Conservation (phyloP, 768 basidiomycete species). For the Pleurotus tuoliensis region DNA sequence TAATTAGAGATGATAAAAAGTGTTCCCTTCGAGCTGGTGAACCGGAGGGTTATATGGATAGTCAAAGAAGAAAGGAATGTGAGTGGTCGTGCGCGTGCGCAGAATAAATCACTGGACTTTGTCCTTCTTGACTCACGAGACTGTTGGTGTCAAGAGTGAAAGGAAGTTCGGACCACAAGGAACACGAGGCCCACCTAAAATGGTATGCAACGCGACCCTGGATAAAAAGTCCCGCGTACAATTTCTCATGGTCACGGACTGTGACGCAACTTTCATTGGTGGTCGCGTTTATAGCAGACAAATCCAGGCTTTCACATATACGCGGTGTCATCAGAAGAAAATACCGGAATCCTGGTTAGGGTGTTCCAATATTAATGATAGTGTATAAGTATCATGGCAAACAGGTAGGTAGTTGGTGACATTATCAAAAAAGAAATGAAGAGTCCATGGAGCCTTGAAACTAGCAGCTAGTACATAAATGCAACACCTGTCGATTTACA, state of each 20-base stretch:
- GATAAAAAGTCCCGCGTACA: not conserved
- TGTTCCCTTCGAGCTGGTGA: not conserved
- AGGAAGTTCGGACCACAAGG: constrained; percentile 1
- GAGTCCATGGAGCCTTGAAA: not conserved
- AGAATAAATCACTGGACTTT: not conserved
- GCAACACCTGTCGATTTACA: constrained; percentile 26
- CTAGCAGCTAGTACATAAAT: not conserved
- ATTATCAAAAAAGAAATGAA: no score
- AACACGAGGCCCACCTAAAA: not conserved
- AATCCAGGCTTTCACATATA: no score
- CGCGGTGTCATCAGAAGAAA: no score
- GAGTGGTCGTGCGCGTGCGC: not conserved
- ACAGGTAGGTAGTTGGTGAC: no score
- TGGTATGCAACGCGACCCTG: constrained; percentile 1
- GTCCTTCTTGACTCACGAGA: constrained; percentile 4
- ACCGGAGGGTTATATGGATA: constrained; percentile 1
- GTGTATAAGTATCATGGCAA: no score
- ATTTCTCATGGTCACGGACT: not conserved
- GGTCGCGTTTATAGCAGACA: not conserved
- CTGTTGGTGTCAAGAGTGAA: constrained; percentile 7
- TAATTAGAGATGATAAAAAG: not conserved
- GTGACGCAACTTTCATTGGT: not conserved
- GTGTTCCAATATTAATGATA: no score
- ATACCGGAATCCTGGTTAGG: no score
- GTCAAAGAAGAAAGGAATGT: constrained; percentile 4